These are phyloP conservation scores for Volvox africanus DNA, from an alignment of 139 green algal species.

Conservation along the genomic window DNA sequence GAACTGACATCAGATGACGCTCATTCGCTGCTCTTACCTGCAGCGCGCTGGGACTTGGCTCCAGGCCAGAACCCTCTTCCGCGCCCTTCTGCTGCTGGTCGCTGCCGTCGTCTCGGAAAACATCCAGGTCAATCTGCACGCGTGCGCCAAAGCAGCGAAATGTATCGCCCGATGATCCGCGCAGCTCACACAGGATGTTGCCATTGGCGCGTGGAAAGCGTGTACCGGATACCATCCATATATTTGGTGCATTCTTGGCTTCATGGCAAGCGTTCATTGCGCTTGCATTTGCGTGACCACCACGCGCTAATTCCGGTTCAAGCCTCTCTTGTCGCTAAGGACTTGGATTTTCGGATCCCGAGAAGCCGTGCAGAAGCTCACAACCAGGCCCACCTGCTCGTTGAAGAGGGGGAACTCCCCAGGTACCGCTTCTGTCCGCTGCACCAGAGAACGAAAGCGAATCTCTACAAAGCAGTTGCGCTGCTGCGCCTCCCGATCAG, in stretches of 20 bases:
- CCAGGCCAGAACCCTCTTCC: conserved; percentile 39
- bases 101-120: conserved; percentile 33
- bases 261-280: no score
- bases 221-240: no score
- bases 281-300: no score
- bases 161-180: no score
- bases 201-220: no score
- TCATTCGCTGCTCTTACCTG: neutral
- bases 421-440: conserved; percentile 56
- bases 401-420: conserved; percentile 69
- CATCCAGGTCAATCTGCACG: conserved; percentile 33
- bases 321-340: no score
- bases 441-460: conserved; percentile 46
- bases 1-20: no score
- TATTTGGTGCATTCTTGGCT: no score
- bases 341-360: neutral
- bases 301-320: no score
- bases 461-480: conserved; percentile 67
- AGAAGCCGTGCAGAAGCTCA: neutral
- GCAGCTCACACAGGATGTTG: no score
- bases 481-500: neutral
- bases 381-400: conserved; percentile 60
- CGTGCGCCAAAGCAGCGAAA: neutral
- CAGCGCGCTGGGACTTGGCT: conserved; percentile 53
- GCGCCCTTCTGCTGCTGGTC: conserved; percentile 3